Percentiles rank a stretch among this genome's conserved stretches.
Evolutionary conservation across 768 basidiomycete species (phyloP).

Genomic region (Rhodotorula diobovata): DNA sequence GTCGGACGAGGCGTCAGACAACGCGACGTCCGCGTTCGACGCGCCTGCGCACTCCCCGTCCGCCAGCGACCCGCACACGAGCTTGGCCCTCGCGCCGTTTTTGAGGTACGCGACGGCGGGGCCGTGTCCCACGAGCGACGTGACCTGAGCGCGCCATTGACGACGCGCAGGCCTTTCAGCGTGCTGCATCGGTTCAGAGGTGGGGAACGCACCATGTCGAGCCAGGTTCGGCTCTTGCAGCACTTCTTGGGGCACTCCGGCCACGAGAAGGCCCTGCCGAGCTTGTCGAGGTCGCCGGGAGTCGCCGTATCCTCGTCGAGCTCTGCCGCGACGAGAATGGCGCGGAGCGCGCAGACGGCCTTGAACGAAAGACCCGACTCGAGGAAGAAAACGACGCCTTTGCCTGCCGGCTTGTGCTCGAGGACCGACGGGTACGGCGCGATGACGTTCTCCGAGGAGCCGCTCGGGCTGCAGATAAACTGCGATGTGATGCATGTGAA

Average conservation of each 20-base stretch:
- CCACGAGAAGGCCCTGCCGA: background rate
- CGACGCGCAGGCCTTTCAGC: no score
- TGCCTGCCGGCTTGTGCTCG: background rate
- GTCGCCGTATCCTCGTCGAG: background rate
- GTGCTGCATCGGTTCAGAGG: background rate
- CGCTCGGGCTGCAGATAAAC: background rate
- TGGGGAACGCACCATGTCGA: background rate
- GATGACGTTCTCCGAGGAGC: rapidly evolving
- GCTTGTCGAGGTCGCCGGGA: background rate
- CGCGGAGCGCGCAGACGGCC: background rate
- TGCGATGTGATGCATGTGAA: background rate
- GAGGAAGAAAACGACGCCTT: background rate
- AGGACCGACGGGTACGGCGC: background rate
- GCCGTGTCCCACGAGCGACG: no score
- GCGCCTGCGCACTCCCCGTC: no score
- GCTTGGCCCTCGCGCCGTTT: no score
- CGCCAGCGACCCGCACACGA: no score
- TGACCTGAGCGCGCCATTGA: no score
- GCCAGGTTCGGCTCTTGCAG: background rate
- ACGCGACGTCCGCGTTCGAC: no score
- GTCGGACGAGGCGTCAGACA: no score
- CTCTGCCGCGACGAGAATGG: background rate
- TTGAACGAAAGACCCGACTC: background rate
- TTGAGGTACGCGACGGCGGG: no score
- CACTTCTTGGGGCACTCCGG: background rate